Evolutionary conservation across 2,329 filamentous ascomycete species (phyloP), one percentile per base, ranked within the genome.

Genomic region (Ploettnerulaceae sp.): DNA sequence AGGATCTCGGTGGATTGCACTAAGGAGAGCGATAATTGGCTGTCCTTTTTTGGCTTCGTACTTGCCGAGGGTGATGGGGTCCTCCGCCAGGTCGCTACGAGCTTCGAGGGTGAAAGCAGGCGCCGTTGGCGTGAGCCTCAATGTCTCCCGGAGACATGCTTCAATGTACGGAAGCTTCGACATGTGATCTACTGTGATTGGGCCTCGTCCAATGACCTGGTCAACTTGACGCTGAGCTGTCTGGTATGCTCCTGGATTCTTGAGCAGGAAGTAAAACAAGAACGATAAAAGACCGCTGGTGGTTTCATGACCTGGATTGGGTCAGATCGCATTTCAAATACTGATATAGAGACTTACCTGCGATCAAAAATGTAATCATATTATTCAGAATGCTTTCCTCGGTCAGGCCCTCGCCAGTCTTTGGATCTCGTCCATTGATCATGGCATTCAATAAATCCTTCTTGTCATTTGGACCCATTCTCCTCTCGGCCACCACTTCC

Each of bases 371-470:
- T 0, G 83, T 88, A 48, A 85, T 81, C 66, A 89, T 77, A 53
- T 89, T 86, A 60, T 83, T 73, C 12, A 78, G 73, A 52, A 88
- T 84, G 38, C 71, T 76, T 4, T 75, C 69, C 49, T 86, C 80
- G 1, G 69, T 74, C 54, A 89, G 67, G n/a, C 72, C 74, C 55
- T 81, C 69, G 9, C 83, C 82, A 3, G 83, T 87, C 64, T 79
- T 76, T 1, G 79, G 73, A 59, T 89, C 85, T 8, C 72, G 73
- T 0, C 81, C 82, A 5, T 79, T 69, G 34, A 90, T 67, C 81
- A 90, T 85, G 24, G 82, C 78, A 50, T 77, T 77, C 8, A 89
- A 66, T 5, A 89, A 68, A 62, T 89, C 86, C 46, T 82, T 83
- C 53, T 77, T 75, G 4, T 74, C 70, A 2, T 64, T 69, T 0